A percentile compares a stretch with the other conserved stretches of the same genome.
Evolutionary conservation across 176 grass and related monocot genomes (phyloP).

Genomic region (Aechmea fasciata): DNA sequence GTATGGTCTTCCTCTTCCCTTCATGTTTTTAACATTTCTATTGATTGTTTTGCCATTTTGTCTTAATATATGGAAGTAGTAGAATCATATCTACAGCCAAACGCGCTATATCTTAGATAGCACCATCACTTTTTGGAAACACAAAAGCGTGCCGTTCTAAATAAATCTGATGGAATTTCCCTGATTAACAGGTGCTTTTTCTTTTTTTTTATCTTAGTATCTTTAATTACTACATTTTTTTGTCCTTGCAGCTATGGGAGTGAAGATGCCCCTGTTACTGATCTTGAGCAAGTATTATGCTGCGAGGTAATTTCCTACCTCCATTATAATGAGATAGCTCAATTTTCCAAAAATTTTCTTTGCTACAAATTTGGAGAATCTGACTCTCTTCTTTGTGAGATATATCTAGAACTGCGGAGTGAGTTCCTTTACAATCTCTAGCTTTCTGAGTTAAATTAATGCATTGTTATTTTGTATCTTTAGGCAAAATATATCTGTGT

Average conservation of each 20-base stretch:
- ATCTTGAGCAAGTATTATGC: slow-evolving; percentile 46
- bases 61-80: too few relatives aligned
- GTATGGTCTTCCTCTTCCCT: slow-evolving; percentile 25
- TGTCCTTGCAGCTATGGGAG: slow-evolving; percentile 63
- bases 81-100: too few relatives aligned
- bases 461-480: slow-evolving; percentile 15
- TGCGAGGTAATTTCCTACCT: slow-evolving; percentile 39
- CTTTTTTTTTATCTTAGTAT: not conserved
- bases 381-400: not conserved
- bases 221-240: not conserved
- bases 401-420: slow-evolving; percentile 1
- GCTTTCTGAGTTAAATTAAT: not conserved
- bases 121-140: too few relatives aligned
- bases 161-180: not conserved
- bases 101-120: too few relatives aligned
- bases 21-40: not conserved
- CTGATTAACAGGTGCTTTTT: not conserved
- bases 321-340: too few relatives aligned
- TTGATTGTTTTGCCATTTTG: too few relatives aligned
- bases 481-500: slow-evolving; percentile 66
- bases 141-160: too few relatives aligned
- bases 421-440: not conserved
- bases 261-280: slow-evolving; percentile 50
- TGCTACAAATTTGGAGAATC: slow-evolving; percentile 1
- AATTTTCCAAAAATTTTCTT: slow-evolving; percentile 6